Evolutionary conservation across 768 basidiomycete genomes (phyloP).

Genomic region (Macrolepiota dolichaula): DNA sequence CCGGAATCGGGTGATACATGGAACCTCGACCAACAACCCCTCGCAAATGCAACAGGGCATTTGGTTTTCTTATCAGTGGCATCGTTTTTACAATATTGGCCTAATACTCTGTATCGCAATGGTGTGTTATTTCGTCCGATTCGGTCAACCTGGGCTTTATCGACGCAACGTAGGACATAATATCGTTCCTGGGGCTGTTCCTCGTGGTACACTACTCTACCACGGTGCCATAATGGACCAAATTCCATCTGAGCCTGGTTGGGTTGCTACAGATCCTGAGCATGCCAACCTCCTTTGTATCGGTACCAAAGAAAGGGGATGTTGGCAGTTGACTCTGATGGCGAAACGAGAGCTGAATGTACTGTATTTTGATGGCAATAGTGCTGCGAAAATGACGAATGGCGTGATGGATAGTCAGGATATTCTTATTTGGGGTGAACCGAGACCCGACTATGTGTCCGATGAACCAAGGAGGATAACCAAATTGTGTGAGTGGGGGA

Average conservation of each 20-base stretch:
- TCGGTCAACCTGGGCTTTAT: not conserved
- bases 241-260: not conserved
- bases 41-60: not conserved
- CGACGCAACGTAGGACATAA: not conserved
- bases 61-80: not conserved
- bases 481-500: not conserved
- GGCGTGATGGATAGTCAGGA: slow-evolving; percentile 48
- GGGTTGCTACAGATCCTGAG: slow-evolving; percentile 11
- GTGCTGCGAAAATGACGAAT: slow-evolving; percentile 37
- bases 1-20: not conserved
- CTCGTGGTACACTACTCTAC: not conserved
- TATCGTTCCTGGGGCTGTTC: not conserved
- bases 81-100: not conserved
- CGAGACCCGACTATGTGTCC: slow-evolving; percentile 16
- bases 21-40: not conserved
- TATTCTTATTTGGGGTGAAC: slow-evolving; percentile 37
- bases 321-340: slow-evolving; percentile 40
- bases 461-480: slow-evolving; percentile 32
- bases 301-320: slow-evolving; percentile 16
- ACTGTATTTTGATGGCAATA: slow-evolving; percentile 51
- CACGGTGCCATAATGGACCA: not conserved
- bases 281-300: not conserved
- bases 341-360: slow-evolving; percentile 38
- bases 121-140: not conserved
- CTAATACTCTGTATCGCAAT: not conserved